Percentiles rank a stretch among this genome's conserved stretches.
Evolutionary conservation across 495 filamentous ascomycete genomes (phyloP).

Genomic region (Penicillium egyptiacum): DNA sequence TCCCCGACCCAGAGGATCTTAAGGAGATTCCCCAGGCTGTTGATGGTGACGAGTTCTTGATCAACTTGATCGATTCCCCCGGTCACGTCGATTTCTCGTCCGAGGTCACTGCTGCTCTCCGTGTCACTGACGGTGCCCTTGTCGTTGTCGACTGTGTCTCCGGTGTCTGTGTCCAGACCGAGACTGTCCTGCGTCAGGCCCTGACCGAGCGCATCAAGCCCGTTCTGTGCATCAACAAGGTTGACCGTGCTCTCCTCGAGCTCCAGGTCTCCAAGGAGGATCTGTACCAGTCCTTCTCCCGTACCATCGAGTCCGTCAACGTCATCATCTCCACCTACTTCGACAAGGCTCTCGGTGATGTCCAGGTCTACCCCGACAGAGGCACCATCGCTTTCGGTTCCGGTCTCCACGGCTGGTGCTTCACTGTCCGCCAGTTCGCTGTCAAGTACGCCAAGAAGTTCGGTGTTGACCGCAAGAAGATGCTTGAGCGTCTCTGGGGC

Average conservation of each 20-base stretch:
- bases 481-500: constrained; percentile 99
- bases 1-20: constrained; percentile 78
- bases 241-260: constrained; percentile 98
- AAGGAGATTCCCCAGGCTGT: constrained; percentile 93
- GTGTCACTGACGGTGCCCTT: constrained; percentile 99
- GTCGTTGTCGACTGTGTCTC: constrained; percentile 99
- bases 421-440: constrained; percentile 98
- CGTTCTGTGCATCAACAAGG: constrained; percentile 99
- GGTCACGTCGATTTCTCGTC: constrained; percentile 99
- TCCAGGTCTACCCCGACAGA: constrained; percentile 94
- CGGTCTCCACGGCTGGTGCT: constrained; percentile 99
- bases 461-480: constrained; percentile 98
- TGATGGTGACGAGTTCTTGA: constrained; percentile 93
- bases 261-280: constrained; percentile 98
- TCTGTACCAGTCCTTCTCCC: constrained; percentile 98
- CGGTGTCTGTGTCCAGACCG: constrained; percentile 98
- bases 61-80: constrained; percentile 99
- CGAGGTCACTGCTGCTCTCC: constrained; percentile 98
- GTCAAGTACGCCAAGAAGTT: constrained; percentile 98
- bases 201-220: constrained; percentile 99
- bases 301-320: constrained; percentile 99
- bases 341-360: constrained; percentile 95
- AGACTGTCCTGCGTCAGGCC: constrained; percentile 98
- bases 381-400: constrained; percentile 99
- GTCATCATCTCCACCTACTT: constrained; percentile 99